These are phyloP conservation scores for Heritiera fomes DNA, from an alignment of 345 rosid genomes.

Conservation along the genomic window DNA sequence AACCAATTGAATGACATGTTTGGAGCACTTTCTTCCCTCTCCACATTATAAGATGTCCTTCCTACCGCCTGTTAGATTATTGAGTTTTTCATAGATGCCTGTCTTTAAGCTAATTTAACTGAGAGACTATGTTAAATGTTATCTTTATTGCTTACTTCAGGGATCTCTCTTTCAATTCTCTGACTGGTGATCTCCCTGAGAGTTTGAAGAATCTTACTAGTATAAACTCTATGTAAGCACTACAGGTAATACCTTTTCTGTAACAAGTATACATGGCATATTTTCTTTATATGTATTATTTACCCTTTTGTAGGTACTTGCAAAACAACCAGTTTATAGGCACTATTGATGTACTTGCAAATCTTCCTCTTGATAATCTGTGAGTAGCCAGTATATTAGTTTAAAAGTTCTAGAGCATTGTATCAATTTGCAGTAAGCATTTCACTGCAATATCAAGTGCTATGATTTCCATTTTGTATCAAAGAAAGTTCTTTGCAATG, in stretches of 20 bases:
- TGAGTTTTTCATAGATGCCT: not conserved
- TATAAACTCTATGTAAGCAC: conserved; percentile 62
- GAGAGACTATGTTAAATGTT: conserved; percentile 8
- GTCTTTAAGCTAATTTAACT: conserved; percentile 17
- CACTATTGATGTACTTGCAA: conserved; percentile 71
- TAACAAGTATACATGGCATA: conserved; percentile 5
- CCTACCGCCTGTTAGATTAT: not conserved
- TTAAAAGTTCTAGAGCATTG: conserved; percentile 8
- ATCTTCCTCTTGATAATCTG: conserved; percentile 77
- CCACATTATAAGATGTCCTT: conserved; percentile 65
- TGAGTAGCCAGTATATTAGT: conserved; percentile 51
- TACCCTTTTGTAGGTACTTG: conserved; percentile 59
- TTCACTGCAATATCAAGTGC: conserved; percentile 16
- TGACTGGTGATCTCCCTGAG: conserved; percentile 74
- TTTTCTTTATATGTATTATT: conserved; percentile 22
- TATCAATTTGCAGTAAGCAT: conserved; percentile 53
- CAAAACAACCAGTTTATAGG: conserved; percentile 93
- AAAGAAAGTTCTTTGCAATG: conserved; percentile 19
- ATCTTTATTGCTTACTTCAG: conserved; percentile 45
- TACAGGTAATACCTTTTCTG: conserved; percentile 19
- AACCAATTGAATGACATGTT: conserved; percentile 58
- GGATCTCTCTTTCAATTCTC: conserved; percentile 78
- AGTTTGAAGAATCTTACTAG: conserved; percentile 67
- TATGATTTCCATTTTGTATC: conserved; percentile 14
- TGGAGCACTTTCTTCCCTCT: conserved; percentile 67